Evolutionary conservation across 306 rosid species (phyloP).

Genomic region (Rubus idaeus): DNA sequence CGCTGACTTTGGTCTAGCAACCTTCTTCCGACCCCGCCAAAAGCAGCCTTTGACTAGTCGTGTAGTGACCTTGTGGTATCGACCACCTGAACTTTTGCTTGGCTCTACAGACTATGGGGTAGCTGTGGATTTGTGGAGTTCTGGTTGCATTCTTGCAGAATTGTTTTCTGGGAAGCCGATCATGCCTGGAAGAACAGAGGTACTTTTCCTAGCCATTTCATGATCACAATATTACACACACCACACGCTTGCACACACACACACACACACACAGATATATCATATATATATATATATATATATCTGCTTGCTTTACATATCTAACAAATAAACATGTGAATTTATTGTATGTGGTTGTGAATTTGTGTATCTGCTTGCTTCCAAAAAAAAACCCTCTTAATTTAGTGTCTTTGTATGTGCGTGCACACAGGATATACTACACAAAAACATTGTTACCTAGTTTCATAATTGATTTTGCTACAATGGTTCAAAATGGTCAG

Average conservation of each 20-base stretch:
- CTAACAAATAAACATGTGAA: neutral
- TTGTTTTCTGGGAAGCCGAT: slow-evolving; percentile 78
- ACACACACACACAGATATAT: no score
- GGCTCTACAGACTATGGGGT: slow-evolving; percentile 73
- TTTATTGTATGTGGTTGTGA: no score
- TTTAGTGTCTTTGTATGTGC: no score
- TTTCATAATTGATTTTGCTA: no score
- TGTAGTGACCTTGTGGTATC: slow-evolving; percentile 87
- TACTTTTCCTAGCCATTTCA: slow-evolving; percentile 28
- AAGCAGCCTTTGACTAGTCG: slow-evolving; percentile 82
- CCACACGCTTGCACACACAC: no score
- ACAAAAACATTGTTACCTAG: no score
- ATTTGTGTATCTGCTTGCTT: neutral
- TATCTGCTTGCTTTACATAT: neutral
- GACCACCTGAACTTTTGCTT: slow-evolving; percentile 89
- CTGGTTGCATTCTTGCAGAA: slow-evolving; percentile 90
- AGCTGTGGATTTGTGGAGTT: slow-evolving; percentile 86
- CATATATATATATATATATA: neutral
- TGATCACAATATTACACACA: neutral
- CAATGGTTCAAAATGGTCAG: no score
- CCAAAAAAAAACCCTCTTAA: neutral
- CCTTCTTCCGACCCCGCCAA: slow-evolving; percentile 43
- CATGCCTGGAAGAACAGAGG: slow-evolving; percentile 94
- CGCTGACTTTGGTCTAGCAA: slow-evolving; percentile 84
- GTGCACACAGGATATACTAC: no score